phyloP scores from a whole-genome alignment of 2,329 filamentous ascomycete genomes.

The Pezicula radicicola region DNA sequence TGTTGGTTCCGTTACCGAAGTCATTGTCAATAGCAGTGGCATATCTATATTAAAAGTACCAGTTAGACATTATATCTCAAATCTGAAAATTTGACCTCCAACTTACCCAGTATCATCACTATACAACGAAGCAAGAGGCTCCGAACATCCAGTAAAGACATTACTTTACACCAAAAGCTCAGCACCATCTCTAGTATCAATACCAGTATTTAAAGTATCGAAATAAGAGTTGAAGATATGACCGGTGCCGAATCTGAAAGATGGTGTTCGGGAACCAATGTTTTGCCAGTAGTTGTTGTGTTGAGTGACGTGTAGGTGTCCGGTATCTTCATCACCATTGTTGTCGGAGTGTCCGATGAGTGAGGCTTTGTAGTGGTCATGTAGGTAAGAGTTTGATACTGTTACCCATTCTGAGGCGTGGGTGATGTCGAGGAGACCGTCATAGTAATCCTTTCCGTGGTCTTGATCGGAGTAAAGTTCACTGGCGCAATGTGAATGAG shows the following conservation, averaged over 20 bases:
- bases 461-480: slow-evolving; percentile 36
- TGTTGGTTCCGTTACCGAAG: slow-evolving; percentile 43
- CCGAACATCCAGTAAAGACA: slow-evolving; percentile 40
- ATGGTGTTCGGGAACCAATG: slow-evolving; percentile 60
- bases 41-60: slow-evolving; percentile 24
- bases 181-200: slow-evolving; percentile 55
- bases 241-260: slow-evolving; percentile 63
- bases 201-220: slow-evolving; percentile 41
- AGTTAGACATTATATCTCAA: background rate
- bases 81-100: background rate
- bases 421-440: slow-evolving; percentile 62
- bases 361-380: slow-evolving; percentile 60
- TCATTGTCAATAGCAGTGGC: slow-evolving; percentile 42
- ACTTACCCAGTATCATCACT: slow-evolving; percentile 34
- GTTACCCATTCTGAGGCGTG: slow-evolving; percentile 62
- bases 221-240: slow-evolving; percentile 57
- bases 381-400: slow-evolving; percentile 45
- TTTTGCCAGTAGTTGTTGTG: slow-evolving; percentile 65
- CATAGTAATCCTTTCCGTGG: slow-evolving; percentile 67
- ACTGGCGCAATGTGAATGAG: background rate
- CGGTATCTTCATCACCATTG: slow-evolving; percentile 56
- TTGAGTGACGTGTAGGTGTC: slow-evolving; percentile 61
- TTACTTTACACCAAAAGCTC: slow-evolving; percentile 55
- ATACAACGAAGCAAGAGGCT: slow-evolving; percentile 35
- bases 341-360: slow-evolving; percentile 58